Evolutionary conservation across 1,284 basidiomycete species (phyloP).

Genomic region (Mycosarcoma mackinlayi): DNA sequence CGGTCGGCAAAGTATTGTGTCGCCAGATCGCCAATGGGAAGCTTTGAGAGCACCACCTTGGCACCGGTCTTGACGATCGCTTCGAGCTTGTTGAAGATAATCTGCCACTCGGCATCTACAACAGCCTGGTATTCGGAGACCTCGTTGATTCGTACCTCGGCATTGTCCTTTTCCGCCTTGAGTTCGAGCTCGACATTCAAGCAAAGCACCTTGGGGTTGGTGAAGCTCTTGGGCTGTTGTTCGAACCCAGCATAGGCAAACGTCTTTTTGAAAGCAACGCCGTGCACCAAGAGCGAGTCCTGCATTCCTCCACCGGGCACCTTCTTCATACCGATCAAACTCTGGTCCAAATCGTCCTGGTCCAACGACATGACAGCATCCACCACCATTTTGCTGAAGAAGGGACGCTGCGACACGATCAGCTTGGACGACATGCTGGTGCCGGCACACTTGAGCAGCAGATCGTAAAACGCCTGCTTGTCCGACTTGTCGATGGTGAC

Average conservation of each 20-base stretch:
- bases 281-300: constrained; percentile 85
- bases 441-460: constrained; percentile 94
- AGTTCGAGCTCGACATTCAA: constrained; percentile 98
- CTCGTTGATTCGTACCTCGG: constrained; percentile 94
- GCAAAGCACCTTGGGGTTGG: constrained; percentile 87
- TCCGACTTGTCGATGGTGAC: constrained; percentile 89
- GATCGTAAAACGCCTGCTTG: constrained; percentile 89
- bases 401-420: constrained; percentile 98
- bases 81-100: constrained; percentile 97
- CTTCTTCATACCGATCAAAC: constrained; percentile 97
- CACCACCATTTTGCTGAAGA: constrained; percentile 99
- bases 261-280: constrained; percentile 99
- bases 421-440: constrained; percentile 99
- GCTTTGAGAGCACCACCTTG: constrained; percentile 95
- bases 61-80: constrained; percentile 96
- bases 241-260: constrained; percentile 99
- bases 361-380: constrained; percentile 86
- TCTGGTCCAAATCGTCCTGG: constrained; percentile 92
- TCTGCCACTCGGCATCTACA: constrained; percentile 99
- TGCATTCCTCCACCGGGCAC: constrained; percentile 99
- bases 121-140: constrained; percentile 92
- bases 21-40: constrained; percentile 97
- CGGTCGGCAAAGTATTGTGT: constrained; percentile 99
- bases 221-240: constrained; percentile 96
- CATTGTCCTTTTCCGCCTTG: constrained; percentile 99